phyloP scores from a whole-genome alignment of 148 eudicot genomes.

The Rhododendron griersonianum region DNA sequence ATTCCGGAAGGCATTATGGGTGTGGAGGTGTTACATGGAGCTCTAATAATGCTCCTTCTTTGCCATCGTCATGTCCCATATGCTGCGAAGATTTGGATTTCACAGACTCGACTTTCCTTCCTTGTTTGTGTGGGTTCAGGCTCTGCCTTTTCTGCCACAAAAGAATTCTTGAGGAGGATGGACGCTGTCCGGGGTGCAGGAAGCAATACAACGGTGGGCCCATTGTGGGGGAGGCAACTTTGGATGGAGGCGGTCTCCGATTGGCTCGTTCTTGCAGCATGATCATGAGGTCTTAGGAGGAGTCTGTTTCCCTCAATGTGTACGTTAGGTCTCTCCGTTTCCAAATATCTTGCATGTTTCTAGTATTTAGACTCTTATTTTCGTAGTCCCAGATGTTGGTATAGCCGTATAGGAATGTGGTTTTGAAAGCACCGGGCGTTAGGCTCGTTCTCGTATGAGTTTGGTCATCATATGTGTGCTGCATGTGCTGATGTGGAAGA shows the following conservation, averaged over 20 bases:
- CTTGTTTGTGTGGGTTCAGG: slow-evolving; percentile 82
- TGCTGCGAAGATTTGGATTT: slow-evolving; percentile 88
- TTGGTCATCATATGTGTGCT: slow-evolving; percentile 38
- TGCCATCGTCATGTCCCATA: slow-evolving; percentile 66
- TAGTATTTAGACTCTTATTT: slow-evolving; percentile 34
- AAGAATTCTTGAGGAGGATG: slow-evolving; percentile 82
- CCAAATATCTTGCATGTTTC: slow-evolving; percentile 31
- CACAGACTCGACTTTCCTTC: slow-evolving; percentile 81
- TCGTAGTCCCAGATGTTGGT: slow-evolving; percentile 30
- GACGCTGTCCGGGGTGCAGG: slow-evolving; percentile 97
- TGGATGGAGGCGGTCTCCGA: slow-evolving; percentile 45
- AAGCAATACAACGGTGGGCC: slow-evolving; percentile 55
- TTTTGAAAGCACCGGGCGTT: slow-evolving; percentile 30
- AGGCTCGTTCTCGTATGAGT: slow-evolving; percentile 44
- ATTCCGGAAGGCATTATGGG: slow-evolving; percentile 35
- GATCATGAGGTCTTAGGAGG: slow-evolving; percentile 63
- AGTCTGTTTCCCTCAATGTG: slow-evolving; percentile 19
- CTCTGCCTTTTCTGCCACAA: slow-evolving; percentile 98
- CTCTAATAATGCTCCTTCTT: slow-evolving; percentile 28
- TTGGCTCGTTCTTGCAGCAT: slow-evolving; percentile 79
- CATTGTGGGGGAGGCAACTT: slow-evolving; percentile 42
- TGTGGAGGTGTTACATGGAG: slow-evolving; percentile 36
- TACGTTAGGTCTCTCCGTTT: slow-evolving; percentile 39
- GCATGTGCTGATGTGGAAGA: slow-evolving; percentile 61
- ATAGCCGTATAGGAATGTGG: slow-evolving; percentile 30